phyloP scores from a whole-genome alignment of 208 protist species.

The Chromosphaera perkinsii region DNA sequence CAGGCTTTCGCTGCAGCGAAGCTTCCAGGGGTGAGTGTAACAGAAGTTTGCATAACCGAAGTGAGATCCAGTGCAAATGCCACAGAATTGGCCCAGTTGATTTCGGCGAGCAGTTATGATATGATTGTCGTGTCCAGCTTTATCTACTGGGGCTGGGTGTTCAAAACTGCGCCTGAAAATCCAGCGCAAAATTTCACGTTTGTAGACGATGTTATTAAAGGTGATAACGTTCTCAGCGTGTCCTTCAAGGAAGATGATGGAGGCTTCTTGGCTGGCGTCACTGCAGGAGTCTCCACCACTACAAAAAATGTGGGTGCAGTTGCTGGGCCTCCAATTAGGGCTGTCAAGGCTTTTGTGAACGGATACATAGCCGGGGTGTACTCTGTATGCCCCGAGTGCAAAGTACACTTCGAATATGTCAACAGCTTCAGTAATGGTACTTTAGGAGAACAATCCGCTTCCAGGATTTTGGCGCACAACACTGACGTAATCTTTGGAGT shows the following conservation, averaged over 20 bases:
- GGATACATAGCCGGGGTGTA: not conserved
- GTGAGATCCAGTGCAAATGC: too few relatives aligned
- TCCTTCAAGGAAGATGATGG: constrained; percentile 1
- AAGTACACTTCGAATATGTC: not conserved
- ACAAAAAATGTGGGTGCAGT: not conserved
- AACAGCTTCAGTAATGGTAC: not conserved
- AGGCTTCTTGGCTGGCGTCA: constrained; percentile 4
- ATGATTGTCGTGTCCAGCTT: too few relatives aligned
- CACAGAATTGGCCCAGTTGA: too few relatives aligned
- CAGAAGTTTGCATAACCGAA: too few relatives aligned
- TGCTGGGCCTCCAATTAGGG: not conserved
- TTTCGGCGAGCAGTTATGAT: too few relatives aligned
- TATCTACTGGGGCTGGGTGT: too few relatives aligned
- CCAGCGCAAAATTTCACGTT: too few relatives aligned
- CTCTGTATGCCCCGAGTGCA: not conserved
- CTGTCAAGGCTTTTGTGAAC: not conserved
- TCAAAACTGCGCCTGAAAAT: too few relatives aligned
- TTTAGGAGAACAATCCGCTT: not conserved
- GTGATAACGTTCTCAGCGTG: not conserved
- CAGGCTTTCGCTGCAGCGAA: too few relatives aligned
- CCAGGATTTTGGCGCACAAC: not conserved
- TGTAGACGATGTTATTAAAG: too few relatives aligned
- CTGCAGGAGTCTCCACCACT: not conserved
- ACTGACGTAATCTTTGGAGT: constrained; percentile 1
- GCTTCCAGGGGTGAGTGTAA: too few relatives aligned